Conservation (phyloP, 305 asterid genomes). For the Solanum hybrid region DNA sequence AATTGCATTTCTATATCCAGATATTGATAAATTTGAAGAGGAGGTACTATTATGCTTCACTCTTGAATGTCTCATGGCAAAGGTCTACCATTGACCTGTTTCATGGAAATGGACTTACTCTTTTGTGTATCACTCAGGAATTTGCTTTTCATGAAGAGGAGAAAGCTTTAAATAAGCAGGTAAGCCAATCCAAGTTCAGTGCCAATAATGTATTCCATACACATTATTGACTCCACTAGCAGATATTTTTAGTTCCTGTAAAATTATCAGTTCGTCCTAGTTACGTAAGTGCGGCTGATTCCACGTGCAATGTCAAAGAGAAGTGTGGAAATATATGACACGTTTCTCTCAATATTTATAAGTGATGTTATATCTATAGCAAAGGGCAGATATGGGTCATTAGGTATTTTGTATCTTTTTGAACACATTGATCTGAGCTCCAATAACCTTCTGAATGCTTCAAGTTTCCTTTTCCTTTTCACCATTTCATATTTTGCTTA, state of each 20-base stretch:
- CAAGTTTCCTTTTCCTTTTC: background rate
- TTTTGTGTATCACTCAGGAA: conserved; percentile 39
- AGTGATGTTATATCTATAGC: background rate
- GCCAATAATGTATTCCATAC: background rate
- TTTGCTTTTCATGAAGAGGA: conserved; percentile 93
- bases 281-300: background rate
- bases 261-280: background rate
- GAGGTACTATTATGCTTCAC: conserved; percentile 44
- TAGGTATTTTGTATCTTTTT: background rate
- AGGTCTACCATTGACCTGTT: background rate
- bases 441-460: background rate
- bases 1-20: conserved; percentile 80
- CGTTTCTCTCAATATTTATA: background rate
- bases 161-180: conserved; percentile 88
- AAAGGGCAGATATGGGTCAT: background rate
- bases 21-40: conserved; percentile 84
- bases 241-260: background rate
- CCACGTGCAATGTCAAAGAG: background rate
- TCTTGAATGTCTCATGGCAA: conserved; percentile 1
- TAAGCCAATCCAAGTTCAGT: conserved; percentile 9
- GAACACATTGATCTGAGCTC: background rate
- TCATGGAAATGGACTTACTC: background rate
- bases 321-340: background rate
- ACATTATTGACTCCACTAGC: background rate
- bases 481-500: conserved; percentile 8